Percentiles rank a stretch among this genome's conserved stretches.
Conservation (phyloP, 1,139 yeast species). For the Nadsonia starkeyi-henricii region DNA sequence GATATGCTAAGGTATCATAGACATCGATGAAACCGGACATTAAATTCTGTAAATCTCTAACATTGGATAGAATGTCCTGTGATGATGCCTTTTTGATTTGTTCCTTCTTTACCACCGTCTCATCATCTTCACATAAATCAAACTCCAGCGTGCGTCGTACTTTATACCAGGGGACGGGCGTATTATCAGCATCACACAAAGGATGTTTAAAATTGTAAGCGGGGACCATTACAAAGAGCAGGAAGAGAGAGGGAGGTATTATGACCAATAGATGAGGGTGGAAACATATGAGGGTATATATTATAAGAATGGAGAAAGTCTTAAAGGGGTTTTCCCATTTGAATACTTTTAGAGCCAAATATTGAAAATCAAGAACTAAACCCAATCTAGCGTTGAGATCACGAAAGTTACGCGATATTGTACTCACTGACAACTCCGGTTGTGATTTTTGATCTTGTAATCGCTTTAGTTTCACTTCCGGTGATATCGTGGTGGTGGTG, state of each 20-base stretch:
- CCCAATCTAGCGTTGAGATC: not conserved
- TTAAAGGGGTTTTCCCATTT: conserved; percentile 5
- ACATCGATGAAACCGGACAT: conserved; percentile 41
- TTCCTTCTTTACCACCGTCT: conserved; percentile 6
- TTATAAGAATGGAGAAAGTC: conserved; percentile 21
- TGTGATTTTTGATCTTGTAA: not conserved
- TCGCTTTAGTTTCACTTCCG: not conserved
- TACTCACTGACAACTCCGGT: not conserved
- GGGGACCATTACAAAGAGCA: conserved; percentile 52
- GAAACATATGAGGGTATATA: conserved; percentile 27
- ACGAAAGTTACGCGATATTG: not conserved
- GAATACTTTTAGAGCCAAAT: not conserved
- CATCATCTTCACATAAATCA: conserved; percentile 7
- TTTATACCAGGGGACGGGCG: conserved; percentile 1
- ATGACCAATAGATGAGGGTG: conserved; percentile 59
- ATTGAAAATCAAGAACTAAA: not conserved
- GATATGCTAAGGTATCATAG: conserved; percentile 39
- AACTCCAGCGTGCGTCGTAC: conserved; percentile 2
- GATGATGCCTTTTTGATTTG: conserved; percentile 6
- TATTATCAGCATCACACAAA: conserved; percentile 2
- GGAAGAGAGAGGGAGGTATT: conserved; percentile 44
- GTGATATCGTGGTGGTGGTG: not conserved
- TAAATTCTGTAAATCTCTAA: conserved; percentile 50
- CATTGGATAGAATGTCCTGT: conserved; percentile 29
- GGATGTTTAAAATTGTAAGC: conserved; percentile 61